Percentiles rank a stretch among this genome's conserved stretches.
Conservation (phyloP, 495 filamentous ascomycete species). For the Elasticomyces elasticus region DNA sequence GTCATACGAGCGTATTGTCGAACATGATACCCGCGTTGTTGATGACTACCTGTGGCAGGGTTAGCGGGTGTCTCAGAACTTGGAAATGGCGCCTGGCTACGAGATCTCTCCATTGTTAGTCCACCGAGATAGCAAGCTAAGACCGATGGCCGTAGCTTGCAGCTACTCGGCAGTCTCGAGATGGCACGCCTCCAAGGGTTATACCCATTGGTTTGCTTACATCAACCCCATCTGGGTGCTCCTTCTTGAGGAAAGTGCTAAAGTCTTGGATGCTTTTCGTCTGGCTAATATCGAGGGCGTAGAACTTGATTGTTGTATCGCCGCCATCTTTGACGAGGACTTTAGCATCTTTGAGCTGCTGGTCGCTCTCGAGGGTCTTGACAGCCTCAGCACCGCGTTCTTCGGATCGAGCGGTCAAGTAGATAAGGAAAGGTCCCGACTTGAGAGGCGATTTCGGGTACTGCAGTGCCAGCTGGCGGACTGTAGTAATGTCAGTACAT, state of each 20-base stretch:
- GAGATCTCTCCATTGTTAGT: too few species aligned
- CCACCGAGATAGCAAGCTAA: too few species aligned
- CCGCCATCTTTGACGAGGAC: constrained; percentile 37
- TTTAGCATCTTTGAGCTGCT: constrained; percentile 34
- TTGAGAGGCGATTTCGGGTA: constrained; percentile 40
- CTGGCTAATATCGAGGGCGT: constrained; percentile 37
- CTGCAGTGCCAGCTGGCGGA: constrained; percentile 37
- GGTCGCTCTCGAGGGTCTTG: constrained; percentile 31
- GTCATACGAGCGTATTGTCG: neutral
- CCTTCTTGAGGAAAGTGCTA: constrained; percentile 32
- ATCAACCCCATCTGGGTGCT: constrained; percentile 41
- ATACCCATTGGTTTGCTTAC: too few species aligned
- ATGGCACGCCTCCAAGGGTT: too few species aligned
- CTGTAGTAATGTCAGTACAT: constrained; percentile 14
- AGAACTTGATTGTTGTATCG: constrained; percentile 34
- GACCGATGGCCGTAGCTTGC: too few species aligned
- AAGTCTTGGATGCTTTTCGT: constrained; percentile 35
- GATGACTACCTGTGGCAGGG: too few species aligned
- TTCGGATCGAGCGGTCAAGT: constrained; percentile 41
- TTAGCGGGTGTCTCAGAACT: too few species aligned
- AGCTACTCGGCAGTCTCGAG: too few species aligned
- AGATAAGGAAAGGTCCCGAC: constrained; percentile 38
- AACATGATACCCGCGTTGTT: constrained; percentile 37
- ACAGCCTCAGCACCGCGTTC: constrained; percentile 36
- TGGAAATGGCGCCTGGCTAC: too few species aligned